Evolutionary conservation across 345 rosid species (phyloP), one percentile per base, ranked within the genome.

Genomic region (Aethionema arabicum): DNA sequence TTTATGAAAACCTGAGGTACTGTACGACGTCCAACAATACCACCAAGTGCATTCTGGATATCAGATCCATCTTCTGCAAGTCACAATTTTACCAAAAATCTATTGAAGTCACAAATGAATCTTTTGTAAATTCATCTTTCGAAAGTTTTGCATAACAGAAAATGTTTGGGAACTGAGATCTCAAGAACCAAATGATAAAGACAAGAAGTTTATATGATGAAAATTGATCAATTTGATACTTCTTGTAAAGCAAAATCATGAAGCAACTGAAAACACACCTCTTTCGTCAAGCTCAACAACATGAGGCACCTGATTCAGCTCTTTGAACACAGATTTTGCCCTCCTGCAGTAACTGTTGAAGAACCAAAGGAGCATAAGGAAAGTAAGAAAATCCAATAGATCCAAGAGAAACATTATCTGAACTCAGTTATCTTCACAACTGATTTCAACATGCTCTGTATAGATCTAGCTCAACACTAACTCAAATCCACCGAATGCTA

Each of bases 1-100:
- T 87, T 65, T 3, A 92, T 73, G 80, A 92, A 92, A 37, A 92
- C 97, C 52, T 89, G 98, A 3, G 98, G 98, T 5, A 92, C 98
- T 4, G 97, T 92, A 59, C 85, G 84, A 76, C 81, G 82, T 7
- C 89, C 86, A 27, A 84, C 72, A 15, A 72, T 77, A 69, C 79
- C 79, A 62, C 81, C 65, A 70, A 87, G 14, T 33, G 95, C 97
- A 73, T 68, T 78, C 72, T 92, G 97, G 69, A 92, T 78, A 48
- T 54, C 67, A 14, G n/a, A 36, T 1, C 96, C 97, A 76, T 92
- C 93, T 8, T 85, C 98, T 92, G 79, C 32, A 51, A 75, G 52
- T 47, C 14, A 54, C 50, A 42, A 53, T 14, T 53, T 33, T 38
- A 32, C 33, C 61, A 51, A 46, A 39, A 6, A n/a, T 36, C 2